Conservation (phyloP, 2,329 filamentous ascomycete genomes). For the Venturiaceae sp. region DNA sequence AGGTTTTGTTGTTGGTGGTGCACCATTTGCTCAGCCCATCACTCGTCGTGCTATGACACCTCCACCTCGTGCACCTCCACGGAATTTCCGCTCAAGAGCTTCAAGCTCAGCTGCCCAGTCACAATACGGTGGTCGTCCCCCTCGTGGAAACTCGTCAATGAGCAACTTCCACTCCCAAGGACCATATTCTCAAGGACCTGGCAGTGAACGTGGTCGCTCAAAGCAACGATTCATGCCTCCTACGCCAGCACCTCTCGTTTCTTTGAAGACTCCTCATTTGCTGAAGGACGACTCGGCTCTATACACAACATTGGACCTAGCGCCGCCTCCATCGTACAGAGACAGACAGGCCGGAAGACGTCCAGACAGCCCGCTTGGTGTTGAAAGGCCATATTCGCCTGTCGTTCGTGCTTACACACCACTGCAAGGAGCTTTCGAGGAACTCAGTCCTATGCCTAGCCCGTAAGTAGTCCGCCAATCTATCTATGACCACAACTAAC, state of each 20-base stretch:
- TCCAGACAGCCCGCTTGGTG: conserved; percentile 50
- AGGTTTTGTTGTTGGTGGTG: conserved; percentile 47
- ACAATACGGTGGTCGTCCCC: conserved; percentile 12
- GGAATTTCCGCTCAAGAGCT: conserved; percentile 35
- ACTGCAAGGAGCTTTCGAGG: conserved; percentile 74
- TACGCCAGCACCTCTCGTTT: conserved; percentile 62
- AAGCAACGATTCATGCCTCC: conserved; percentile 47
- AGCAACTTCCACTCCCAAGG: conserved; percentile 15
- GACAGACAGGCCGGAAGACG: conserved; percentile 59
- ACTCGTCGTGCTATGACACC: conserved; percentile 92
- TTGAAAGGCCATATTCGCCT: conserved; percentile 61
- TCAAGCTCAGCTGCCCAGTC: background rate
- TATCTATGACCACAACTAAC: background rate
- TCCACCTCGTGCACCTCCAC: conserved; percentile 60
- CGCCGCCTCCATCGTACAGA: conserved; percentile 54
- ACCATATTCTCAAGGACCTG: conserved; percentile 11
- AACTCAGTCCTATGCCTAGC: conserved; percentile 76
- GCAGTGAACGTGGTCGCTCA: conserved; percentile 6
- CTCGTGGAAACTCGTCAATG: conserved; percentile 31
- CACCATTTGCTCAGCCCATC: conserved; percentile 72
- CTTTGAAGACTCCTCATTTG: conserved; percentile 77
- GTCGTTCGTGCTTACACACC: conserved; percentile 65
- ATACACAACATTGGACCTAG: conserved; percentile 72
- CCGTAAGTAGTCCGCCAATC: conserved; percentile 54
- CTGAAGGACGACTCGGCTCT: conserved; percentile 65